Conservation (phyloP, 306 rosid species). For the Oemleria cerasiformis region DNA sequence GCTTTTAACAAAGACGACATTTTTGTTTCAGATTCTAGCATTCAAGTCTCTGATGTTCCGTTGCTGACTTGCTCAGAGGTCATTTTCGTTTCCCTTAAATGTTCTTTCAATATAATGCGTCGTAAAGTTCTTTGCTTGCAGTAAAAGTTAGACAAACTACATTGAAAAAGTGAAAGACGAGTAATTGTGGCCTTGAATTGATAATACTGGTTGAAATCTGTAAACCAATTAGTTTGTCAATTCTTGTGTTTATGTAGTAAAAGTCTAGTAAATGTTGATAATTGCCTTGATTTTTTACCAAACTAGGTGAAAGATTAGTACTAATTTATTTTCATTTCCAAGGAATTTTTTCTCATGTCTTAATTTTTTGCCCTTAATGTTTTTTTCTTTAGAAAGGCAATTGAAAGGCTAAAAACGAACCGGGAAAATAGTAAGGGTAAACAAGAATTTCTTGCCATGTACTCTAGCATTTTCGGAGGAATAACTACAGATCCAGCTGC, state of each 20-base stretch:
- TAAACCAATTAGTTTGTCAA: background rate
- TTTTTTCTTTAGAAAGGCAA: slow-evolving; percentile 36
- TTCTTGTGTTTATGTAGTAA: background rate
- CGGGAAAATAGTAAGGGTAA: slow-evolving; percentile 48
- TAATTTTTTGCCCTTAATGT: background rate
- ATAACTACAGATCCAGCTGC: slow-evolving; percentile 75
- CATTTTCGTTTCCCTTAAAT: slow-evolving; percentile 6
- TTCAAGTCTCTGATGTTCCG: slow-evolving; percentile 44
- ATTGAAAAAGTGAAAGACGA: background rate
- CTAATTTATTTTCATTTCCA: background rate
- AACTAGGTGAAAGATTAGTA: background rate
- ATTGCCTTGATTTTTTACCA: background rate
- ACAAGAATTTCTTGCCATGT: slow-evolving; percentile 81
- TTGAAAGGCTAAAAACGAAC: slow-evolving; percentile 48
- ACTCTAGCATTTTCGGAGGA: slow-evolving; percentile 83
- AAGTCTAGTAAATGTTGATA: background rate
- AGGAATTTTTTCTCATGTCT: background rate
- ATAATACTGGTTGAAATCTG: background rate
- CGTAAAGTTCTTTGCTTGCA: slow-evolving; percentile 1
- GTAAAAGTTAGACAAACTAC: background rate
- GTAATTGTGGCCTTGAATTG: background rate
- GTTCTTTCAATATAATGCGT: background rate
- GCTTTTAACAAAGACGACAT: background rate
- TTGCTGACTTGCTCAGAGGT: slow-evolving; percentile 60
- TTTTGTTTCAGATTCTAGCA: slow-evolving; percentile 40